Evolutionary conservation across 371 early-diverging fungal species (phyloP).

Genomic region (Dichotomocladium elegans): DNA sequence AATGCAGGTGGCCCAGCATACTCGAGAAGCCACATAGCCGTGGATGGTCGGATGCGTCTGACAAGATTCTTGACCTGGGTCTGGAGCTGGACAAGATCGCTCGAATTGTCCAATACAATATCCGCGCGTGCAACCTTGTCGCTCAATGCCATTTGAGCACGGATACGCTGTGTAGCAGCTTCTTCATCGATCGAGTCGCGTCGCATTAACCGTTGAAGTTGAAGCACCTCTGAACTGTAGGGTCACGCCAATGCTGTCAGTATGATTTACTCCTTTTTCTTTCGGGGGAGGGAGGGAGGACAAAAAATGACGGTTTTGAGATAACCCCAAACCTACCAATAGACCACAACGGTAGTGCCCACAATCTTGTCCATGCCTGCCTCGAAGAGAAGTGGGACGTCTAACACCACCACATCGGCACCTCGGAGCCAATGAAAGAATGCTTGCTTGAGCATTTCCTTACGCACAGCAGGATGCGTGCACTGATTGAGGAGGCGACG

Average conservation of each 20-base stretch:
- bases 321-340: constrained; percentile 48
- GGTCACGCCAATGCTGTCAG: background rate
- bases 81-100: constrained; percentile 56
- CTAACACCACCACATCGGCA: constrained; percentile 73
- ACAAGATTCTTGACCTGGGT: constrained; percentile 56
- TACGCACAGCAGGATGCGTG: constrained; percentile 85
- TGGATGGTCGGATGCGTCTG: constrained; percentile 40
- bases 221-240: constrained; percentile 67
- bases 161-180: constrained; percentile 72
- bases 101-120: constrained; percentile 82
- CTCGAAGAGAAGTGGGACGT: constrained; percentile 91
- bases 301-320: too few species aligned
- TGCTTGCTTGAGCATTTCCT: constrained; percentile 70
- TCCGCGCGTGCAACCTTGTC: constrained; percentile 77
- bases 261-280: background rate
- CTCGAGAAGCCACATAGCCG: constrained; percentile 36
- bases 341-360: constrained; percentile 74
- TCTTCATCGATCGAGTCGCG: constrained; percentile 65
- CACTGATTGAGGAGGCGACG: constrained; percentile 74
- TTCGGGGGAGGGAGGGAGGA: too few species aligned
- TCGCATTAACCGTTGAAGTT: constrained; percentile 68
- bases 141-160: constrained; percentile 78
- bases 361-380: constrained; percentile 72
- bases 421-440: constrained; percentile 71
- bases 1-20: constrained; percentile 36